These are phyloP conservation scores for Tuber borchii DNA, from an alignment of 495 filamentous ascomycete species.

Conservation along the genomic window DNA sequence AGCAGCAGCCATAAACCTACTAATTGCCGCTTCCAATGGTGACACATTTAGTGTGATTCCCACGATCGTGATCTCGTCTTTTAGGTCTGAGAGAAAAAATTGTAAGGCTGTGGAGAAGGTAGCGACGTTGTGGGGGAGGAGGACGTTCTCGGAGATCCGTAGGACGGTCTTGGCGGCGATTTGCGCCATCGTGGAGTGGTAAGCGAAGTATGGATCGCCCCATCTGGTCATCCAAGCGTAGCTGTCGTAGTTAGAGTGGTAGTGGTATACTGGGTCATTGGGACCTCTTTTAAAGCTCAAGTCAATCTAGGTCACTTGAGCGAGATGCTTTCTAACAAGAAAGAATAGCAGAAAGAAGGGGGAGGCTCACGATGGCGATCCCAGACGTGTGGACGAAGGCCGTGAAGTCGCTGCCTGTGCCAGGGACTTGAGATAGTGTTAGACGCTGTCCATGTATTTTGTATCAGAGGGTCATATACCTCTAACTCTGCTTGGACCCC, in stretches of 20 bases:
- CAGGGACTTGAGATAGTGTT: conserved; percentile 38
- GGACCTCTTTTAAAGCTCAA: conserved; percentile 51
- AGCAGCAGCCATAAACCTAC: background rate
- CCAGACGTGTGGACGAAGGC: conserved; percentile 62
- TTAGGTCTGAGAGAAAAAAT: background rate
- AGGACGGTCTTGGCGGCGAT: conserved; percentile 50
- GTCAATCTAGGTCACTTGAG: conserved; percentile 42
- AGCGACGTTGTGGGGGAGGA: conserved; percentile 43
- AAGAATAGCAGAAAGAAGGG: background rate
- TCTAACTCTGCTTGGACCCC: conserved; percentile 33
- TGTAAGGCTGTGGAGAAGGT: conserved; percentile 34
- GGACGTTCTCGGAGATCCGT: conserved; percentile 40
- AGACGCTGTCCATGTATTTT: background rate
- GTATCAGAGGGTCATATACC: background rate
- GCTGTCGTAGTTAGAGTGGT: conserved; percentile 72
- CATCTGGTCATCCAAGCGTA: conserved; percentile 69
- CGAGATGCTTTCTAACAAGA: background rate
- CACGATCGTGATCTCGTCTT: background rate
- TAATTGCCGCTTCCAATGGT: background rate
- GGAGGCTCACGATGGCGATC: conserved; percentile 50
- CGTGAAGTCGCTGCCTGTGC: conserved; percentile 66
- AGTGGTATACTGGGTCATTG: conserved; percentile 59
- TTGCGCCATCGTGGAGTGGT: conserved; percentile 57
- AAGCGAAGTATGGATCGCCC: conserved; percentile 56
- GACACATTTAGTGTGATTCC: background rate